Evolutionary conservation across 352 stramenopile genomes (phyloP), one percentile per base, ranked within the genome.

Genomic region (Nothophytophthora sp.): DNA sequence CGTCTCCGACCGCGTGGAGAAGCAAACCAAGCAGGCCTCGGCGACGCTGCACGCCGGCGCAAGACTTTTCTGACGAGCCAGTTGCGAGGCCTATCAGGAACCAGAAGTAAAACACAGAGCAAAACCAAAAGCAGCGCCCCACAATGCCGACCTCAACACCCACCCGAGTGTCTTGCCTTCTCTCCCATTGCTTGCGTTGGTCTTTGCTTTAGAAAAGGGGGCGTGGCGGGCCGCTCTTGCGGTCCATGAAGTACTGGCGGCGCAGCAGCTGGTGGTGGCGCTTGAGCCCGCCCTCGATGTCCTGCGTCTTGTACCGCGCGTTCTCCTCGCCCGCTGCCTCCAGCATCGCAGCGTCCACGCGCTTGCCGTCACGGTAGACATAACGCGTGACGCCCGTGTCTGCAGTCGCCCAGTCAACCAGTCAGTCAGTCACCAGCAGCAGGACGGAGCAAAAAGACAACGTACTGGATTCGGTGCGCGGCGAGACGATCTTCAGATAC

Each of bases 181-280:
- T 32, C 34, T 41, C n/a, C n/a, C n/a, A n/a, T n/a, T n/a, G n/a
- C n/a, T n/a, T n/a, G n/a, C n/a, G n/a, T n/a, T n/a, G n/a, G n/a
- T 11, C 30, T 36, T 36, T 36, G 9, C 18, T 48, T 49, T 68
- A 78, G 45, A 81, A 78, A 50, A 78, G 73, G 19, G 71, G 58
- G 39, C 59, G 57, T 2, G 71, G 71, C 0, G 67, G 48, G 16
- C 57, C 63, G 48, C 63, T 76, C 47, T 81, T 80, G 53, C 85
- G 82, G 55, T 93, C 81, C 80, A 95, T 85, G 65, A 95, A 95
- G 66, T 95, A 63, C 66, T 95, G 85, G 32, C 85, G 81, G 37
- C 82, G 76, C 54, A 93, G 36, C 32, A 95, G 68, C 50, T 91
- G 72, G 40, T 85, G 70, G 64, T 95, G 85, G 50, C 79, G 81